Base-by-base conservation (phyloP, 257 asterid species). In the Thymus quinquecostatus region DNA sequence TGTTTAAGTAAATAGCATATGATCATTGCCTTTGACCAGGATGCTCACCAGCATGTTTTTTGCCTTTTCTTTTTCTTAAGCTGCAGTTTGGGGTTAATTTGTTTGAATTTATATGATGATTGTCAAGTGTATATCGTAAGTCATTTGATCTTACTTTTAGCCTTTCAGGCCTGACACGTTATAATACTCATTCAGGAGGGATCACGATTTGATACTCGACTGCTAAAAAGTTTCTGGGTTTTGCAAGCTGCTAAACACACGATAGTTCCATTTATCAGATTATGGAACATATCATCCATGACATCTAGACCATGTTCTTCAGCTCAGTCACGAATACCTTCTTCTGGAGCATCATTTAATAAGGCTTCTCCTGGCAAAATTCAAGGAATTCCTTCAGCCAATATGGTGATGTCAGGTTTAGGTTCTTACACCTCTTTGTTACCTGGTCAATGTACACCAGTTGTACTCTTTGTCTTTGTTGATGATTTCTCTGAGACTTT, bases 381-480 rank as follows among this genome's bases (percentile, higher is more conserved):
- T 82, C 89, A 81, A 43, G 87, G 91, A 71, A 83, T 81, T 70
- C 78, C 84, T 79, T 83, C 97, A 62, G 74, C 89, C 28, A 70
- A 77, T 61, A 69, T 88, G 11, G 57, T 82, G 64, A 86, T 89
- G 92, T 80, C 96, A 56, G 96, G 95, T 73, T 70, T 89, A 82
- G 96, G 97, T 82, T 88, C 98, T 76, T 72, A 80, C 64, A 78
- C 91, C 69, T 87, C 97, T 71, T 79, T 89, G 77, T 81, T 87
- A 75, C 99, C 99, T 4, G 98, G 99, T 74, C 97, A 85, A 71
- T 92, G 93, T 75, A 87, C 84, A 75, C 99, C 99, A 47, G 99
- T 95, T 59, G 67, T 76, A 68, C 95, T 89, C 67, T 95, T 92
- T 78, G 95, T 88, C 78, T 95, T 88, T 77, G 83, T 88, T 55